Evolutionary conservation across 2,329 filamentous ascomycete species (phyloP).

Genomic region (Diplodia intermedia): DNA sequence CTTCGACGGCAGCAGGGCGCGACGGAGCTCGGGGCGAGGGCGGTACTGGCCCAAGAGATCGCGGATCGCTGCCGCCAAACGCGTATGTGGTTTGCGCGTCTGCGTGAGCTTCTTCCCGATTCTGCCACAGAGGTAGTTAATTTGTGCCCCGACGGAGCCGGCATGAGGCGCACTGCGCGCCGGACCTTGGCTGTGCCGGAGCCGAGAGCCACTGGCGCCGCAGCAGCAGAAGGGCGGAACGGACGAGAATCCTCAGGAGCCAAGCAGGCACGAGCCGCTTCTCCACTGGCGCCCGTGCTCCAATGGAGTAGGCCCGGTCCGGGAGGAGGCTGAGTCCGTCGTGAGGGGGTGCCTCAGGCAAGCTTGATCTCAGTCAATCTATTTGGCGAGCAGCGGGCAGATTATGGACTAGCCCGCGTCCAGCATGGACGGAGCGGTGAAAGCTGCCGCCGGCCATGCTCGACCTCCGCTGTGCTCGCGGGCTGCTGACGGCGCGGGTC

Average conservation of each 20-base stretch:
- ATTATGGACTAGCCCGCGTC: constrained; percentile 2
- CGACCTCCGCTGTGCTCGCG: constrained; percentile 9
- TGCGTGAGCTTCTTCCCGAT: constrained; percentile 12
- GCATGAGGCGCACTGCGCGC: constrained; percentile 17
- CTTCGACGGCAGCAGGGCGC: constrained; percentile 11
- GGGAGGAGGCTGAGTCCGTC: constrained; percentile 21
- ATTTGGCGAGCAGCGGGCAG: constrained; percentile 22
- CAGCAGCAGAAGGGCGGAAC: constrained; percentile 22
- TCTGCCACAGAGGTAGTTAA: background rate
- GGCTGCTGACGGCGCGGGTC: background rate
- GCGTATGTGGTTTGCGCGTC: constrained; percentile 23
- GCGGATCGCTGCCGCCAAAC: constrained; percentile 16
- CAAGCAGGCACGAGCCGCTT: constrained; percentile 26
- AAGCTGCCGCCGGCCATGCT: constrained; percentile 1
- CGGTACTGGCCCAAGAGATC: background rate
- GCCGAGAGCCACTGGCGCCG: constrained; percentile 23
- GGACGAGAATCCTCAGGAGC: constrained; percentile 29
- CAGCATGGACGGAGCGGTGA: constrained; percentile 4
- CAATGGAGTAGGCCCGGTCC: constrained; percentile 29
- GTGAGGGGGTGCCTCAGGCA: constrained; percentile 30
- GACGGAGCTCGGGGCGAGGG: constrained; percentile 21
- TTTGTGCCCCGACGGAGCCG: constrained; percentile 3
- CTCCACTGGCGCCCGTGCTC: constrained; percentile 26
- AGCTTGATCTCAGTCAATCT: constrained; percentile 25
- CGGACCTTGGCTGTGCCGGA: constrained; percentile 15